These are phyloP conservation scores for Amphicarpaea edgeworthii DNA, from an alignment of 306 rosid genomes.

Conservation along the genomic window DNA sequence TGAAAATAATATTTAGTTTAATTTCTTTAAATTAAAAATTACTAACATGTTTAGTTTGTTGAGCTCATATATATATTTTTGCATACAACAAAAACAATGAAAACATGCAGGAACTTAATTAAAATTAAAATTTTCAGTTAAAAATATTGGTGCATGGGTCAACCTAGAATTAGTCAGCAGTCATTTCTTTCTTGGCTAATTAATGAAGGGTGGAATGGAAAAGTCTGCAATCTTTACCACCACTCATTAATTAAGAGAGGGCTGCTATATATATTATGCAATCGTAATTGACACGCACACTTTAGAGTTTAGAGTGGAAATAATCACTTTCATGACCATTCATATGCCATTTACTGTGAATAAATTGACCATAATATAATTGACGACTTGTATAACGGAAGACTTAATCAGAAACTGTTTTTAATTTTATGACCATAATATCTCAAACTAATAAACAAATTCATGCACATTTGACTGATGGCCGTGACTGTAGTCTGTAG, in stretches of 20 bases:
- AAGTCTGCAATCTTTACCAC: background rate
- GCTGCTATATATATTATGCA: background rate
- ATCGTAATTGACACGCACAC: background rate
- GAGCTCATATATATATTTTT: too few species aligned
- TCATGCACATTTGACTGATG: background rate
- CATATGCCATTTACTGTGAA: background rate
- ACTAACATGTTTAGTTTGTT: too few species aligned
- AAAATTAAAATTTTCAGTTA: background rate
- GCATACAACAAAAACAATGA: too few species aligned
- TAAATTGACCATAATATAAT: background rate
- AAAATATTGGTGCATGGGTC: background rate
- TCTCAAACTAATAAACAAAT: background rate
- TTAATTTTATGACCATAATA: background rate
- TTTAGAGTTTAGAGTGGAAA: background rate
- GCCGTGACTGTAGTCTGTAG: background rate
- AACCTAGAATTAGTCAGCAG: background rate
- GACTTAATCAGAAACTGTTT: background rate
- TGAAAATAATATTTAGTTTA: too few species aligned
- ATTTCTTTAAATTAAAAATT: too few species aligned
- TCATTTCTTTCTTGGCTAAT: background rate
- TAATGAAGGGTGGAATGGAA: background rate
- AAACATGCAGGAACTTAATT: background rate
- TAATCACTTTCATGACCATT: background rate
- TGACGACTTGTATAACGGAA: background rate
- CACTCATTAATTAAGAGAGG: background rate